Evolutionary conservation across 108 stramenopile genomes (phyloP), one percentile per base, ranked within the genome.

Genomic region (Asterionellopsis glacialis): DNA sequence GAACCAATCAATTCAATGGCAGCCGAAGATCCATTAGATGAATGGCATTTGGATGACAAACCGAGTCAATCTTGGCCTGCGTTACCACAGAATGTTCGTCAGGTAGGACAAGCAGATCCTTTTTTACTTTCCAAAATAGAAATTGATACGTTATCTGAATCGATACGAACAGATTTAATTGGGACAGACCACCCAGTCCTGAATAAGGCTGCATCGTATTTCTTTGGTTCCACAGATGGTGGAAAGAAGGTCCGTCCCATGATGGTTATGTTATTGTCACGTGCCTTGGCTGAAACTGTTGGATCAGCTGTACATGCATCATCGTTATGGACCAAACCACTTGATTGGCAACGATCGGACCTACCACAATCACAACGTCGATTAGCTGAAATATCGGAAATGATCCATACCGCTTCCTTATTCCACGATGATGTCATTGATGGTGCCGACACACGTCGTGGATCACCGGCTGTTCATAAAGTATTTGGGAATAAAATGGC

Each of bases 361-460:
- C 57, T 85, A 10, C 77, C 77, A 0, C 70, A 83, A 55, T 82
- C 87, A 11, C 97, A 99, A 72, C 85, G 90, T 14, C 75, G 98
- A 9, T 76, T 99, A 45, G 98, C 97, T 12, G 96, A 97, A 77
- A 98, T 99, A 26, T 93, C 96, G 14, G 98, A 99, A 84, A 92
- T 98, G 83, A 97, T 99, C 57, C 98, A 99, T 77, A 98, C 98
- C 2, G 97, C 98, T 19, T 90, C 87, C 16, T 75, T 99, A 14
- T 91, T 96, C 59, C 96, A 99, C 72, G 98, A 99, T 61, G 98
- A 99, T 70, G 98, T 99, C 51, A 97, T 99, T 68, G 98, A 99
- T 57, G 87, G 84, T 51, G 87, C 97, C 24, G 95, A 96, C 61
- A 95, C 91, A 33, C 88, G 98, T 1, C 78, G 98, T 7, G 95